A percentile compares a stretch with the other conserved stretches of the same genome.
phyloP scores from a whole-genome alignment of 345 rosid genomes.

The Cardamine resedifolia region DNA sequence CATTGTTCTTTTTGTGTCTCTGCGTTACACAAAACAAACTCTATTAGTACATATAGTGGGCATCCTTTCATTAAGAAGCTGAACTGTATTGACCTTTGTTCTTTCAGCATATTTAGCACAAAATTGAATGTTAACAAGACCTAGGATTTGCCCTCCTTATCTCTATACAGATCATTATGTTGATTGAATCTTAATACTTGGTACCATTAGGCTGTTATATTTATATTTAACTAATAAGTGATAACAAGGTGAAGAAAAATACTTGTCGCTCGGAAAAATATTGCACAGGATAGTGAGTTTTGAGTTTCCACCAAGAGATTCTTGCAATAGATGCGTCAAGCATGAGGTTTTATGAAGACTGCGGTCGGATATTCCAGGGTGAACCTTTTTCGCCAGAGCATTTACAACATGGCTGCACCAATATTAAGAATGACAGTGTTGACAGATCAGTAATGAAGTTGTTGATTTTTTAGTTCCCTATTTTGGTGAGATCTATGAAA shows the following conservation, averaged over 20 bases:
- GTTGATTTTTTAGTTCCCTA: neutral
- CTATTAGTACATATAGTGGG: constrained; percentile 8
- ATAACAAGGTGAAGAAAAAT: constrained; percentile 25
- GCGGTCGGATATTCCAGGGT: constrained; percentile 46
- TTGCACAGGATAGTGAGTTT: constrained; percentile 86
- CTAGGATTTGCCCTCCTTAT: neutral
- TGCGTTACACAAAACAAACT: constrained; percentile 44
- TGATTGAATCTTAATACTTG: neutral
- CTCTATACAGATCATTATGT: neutral
- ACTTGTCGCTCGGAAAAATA: constrained; percentile 69
- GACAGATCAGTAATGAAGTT: neutral
- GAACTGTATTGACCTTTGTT: neutral
- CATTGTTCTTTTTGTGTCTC: constrained; percentile 64
- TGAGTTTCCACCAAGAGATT: constrained; percentile 94
- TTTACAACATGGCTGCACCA: constrained; percentile 67
- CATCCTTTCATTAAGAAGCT: constrained; percentile 7
- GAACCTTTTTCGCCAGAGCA: constrained; percentile 53
- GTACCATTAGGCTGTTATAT: constrained; percentile 14
- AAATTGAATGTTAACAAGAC: neutral
- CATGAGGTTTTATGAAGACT: constrained; percentile 57
- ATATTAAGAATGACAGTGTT: constrained; percentile 27
- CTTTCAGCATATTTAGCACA: neutral
- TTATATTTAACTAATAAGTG: constrained; percentile 5
- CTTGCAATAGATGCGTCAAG: constrained; percentile 78
- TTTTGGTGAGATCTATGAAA: constrained; percentile 9